Evolutionary conservation across 257 asterid genomes (phyloP), one percentile per base, ranked within the genome.

Genomic region (Nicotiana tabacum): DNA sequence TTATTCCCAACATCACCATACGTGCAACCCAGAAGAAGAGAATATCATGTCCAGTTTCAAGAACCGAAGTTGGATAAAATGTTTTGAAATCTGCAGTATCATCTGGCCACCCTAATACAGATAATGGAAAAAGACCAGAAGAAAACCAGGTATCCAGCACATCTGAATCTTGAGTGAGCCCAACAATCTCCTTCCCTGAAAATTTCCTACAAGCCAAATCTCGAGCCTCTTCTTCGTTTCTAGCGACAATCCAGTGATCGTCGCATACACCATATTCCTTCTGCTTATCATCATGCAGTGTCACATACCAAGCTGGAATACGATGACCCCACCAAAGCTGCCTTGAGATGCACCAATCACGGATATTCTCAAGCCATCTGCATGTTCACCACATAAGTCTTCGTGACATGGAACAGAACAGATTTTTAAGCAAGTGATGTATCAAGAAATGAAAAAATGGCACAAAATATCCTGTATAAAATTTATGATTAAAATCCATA

Each of bases 291-390:
- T 85, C 93, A 33, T 94, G 94, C 87, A 96, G 81, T 39, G 85
- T 56, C 58, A 89, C 98, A 85, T 94, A 96, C 98, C 98, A 96
- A 48, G 99, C 98, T 27, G 98, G 98, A 84, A 94, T 84, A 48
- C 95, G 95, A 78, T 94, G 99, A 76, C 99, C 99, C 99, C 98
- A 96, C 99, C 99, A 96, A 83, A 96, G 96, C 86, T 96, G 99
- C 87, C 99, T 91, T 82, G 99, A 96, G 85, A 96, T 88, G 89
- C 99, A 96, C 98, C 99, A 96, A 88, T 94, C 98, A 77, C 93
- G 98, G 83, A 94, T 96, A 78, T 96, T 94, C 87, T 93, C 98
- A 72, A 96, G 99, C 99, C 99, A 96, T 89, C 99, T 96, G 90
- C 85, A 86, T 85, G 24, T 79, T 68, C 83, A 85, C 78, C 66